A percentile compares a stretch with the other conserved stretches of the same genome.
These are phyloP conservation scores for Hippophae rhamnoides DNA, from an alignment of 306 rosid genomes.

Conservation along the genomic window DNA sequence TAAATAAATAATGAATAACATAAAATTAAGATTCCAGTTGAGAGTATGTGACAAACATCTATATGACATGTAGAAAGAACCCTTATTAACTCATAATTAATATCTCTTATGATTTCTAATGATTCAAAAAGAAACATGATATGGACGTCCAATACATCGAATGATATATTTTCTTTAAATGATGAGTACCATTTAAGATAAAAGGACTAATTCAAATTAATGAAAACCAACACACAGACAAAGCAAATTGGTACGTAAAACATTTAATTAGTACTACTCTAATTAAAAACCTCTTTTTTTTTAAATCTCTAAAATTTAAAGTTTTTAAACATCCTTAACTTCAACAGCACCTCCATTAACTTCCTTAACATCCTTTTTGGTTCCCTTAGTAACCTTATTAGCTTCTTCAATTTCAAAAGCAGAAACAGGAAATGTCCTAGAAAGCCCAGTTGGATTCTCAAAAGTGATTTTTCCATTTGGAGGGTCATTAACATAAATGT, in stretches of 20 bases:
- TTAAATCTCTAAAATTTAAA: background rate
- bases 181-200: too few relatives aligned
- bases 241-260: background rate
- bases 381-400: slow-evolving; percentile 17
- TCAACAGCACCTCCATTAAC: slow-evolving; percentile 2
- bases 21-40: too few relatives aligned
- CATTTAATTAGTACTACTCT: too few relatives aligned
- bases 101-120: too few relatives aligned
- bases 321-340: slow-evolving; percentile 32
- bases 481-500: slow-evolving; percentile 59
- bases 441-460: slow-evolving; percentile 52
- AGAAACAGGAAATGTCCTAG: slow-evolving; percentile 42
- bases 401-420: slow-evolving; percentile 52
- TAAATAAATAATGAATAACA: too few relatives aligned
- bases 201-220: too few relatives aligned
- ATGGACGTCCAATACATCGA: too few relatives aligned
- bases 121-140: too few relatives aligned
- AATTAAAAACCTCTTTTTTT: background rate
- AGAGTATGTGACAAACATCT: too few relatives aligned
- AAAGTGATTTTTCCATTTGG: slow-evolving; percentile 68
- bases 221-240: background rate
- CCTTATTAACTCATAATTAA: too few relatives aligned
- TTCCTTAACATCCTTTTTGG: slow-evolving; percentile 13
- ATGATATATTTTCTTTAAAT: too few relatives aligned
- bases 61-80: too few relatives aligned